Base-by-base conservation (phyloP, 257 asterid species). In the Nicotiana benthamiana region DNA sequence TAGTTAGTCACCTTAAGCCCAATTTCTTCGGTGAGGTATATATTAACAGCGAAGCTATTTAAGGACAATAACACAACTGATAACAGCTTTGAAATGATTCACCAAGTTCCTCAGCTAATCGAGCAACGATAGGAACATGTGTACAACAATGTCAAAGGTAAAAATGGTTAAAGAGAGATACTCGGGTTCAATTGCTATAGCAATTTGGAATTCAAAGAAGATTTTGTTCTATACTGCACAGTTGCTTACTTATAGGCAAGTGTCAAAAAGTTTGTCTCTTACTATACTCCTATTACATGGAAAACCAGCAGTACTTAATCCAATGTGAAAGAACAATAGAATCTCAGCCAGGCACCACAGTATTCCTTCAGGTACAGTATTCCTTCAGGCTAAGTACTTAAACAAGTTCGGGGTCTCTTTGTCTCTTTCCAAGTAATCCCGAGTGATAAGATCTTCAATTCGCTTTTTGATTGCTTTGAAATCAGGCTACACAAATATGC, bases 371-470 rank as follows among this genome's bases (percentile, higher is more conserved):
- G 18, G 93, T n/a, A 80, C 48, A 53, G 6, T 68, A 17, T 65
- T 40, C 62, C 3, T 32, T 87, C 79, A 88, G 18, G 93, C 90
- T 67, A 86, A 63, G 79, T 91, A 89, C 82, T 75, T 86, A 88
- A 75, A 90, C 79, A 77, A 2, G 82, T 85, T 88, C 3, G 92
- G 85, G 75, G 84, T 85, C 43, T 85, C 86, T 76, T 40, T 75
- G 70, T 91, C 93, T 64, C 93, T 87, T 62, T 87, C 90, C 86
- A 91, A 70, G 81, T 87, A 90, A 5, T 90, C 91, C 10, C 87
- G 63, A 13, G 85, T 67, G 61, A 88, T 86, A 76, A 90, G 86
- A 77, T 88, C 89, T 83, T 90, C 96, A 62, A 90, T 90, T 59
- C 93, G 53, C 89, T 85, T 86, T 36, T 90, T 87, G 77, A 90